Conservation (phyloP, 164 flowering plant genomes). For the Vitis rupestris region DNA sequence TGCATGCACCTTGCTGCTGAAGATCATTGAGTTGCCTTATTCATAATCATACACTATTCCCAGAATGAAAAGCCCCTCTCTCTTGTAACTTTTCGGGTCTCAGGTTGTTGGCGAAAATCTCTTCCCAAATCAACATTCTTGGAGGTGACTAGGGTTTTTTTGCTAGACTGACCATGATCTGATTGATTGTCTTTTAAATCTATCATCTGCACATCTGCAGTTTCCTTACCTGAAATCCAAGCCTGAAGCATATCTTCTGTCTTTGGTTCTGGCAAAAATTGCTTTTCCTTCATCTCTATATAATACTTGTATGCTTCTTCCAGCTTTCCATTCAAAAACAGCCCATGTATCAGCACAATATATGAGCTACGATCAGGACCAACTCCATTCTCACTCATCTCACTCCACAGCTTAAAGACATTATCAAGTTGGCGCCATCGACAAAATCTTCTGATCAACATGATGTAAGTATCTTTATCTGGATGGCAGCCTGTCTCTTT, state of each 20-base stretch:
- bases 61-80: slow-evolving; percentile 61
- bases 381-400: slow-evolving; percentile 59
- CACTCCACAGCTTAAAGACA: slow-evolving; percentile 71
- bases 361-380: slow-evolving; percentile 76
- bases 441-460: slow-evolving; percentile 80
- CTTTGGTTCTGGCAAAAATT: slow-evolving; percentile 60
- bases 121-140: slow-evolving; percentile 18
- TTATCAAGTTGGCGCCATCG: slow-evolving; percentile 70
- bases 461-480: slow-evolving; percentile 61
- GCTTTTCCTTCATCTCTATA: slow-evolving; percentile 70
- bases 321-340: slow-evolving; percentile 72
- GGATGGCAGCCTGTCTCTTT: slow-evolving; percentile 51
- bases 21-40: background rate
- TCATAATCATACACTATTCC: slow-evolving; percentile 11
- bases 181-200: slow-evolving; percentile 22
- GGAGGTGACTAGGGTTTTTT: slow-evolving; percentile 14
- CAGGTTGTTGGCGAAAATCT: slow-evolving; percentile 47
- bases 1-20: background rate
- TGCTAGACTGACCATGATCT: slow-evolving; percentile 7
- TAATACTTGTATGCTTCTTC: slow-evolving; percentile 68
- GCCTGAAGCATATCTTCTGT: slow-evolving; percentile 65
- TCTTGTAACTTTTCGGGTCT: slow-evolving; percentile 51
- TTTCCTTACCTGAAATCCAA: slow-evolving; percentile 50
- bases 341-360: slow-evolving; percentile 71
- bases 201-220: slow-evolving; percentile 11